Conservation (phyloP, 495 filamentous ascomycete species). For the Cercophora scortea region DNA sequence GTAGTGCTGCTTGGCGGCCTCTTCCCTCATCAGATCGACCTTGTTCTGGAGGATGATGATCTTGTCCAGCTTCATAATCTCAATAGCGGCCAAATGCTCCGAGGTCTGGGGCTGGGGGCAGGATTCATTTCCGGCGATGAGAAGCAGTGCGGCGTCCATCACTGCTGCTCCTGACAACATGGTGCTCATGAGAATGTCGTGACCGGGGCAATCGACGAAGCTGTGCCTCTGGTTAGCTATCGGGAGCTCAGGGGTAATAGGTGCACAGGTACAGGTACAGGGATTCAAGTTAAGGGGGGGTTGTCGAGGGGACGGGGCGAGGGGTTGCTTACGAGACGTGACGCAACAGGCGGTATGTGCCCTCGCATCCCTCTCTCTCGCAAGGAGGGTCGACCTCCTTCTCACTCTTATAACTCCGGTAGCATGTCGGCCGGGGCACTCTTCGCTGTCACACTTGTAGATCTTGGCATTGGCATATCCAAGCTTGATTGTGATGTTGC, state of each 20-base stretch:
- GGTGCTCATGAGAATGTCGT: conserved; percentile 99
- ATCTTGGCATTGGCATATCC: conserved; percentile 99
- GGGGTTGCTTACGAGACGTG: conserved; percentile 69
- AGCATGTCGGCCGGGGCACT: conserved; percentile 90
- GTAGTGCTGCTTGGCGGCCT: conserved; percentile 84
- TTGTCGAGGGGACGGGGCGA: neutral
- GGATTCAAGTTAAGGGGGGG: no score
- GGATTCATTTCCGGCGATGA: conserved; percentile 97
- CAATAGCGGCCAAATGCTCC: conserved; percentile 95
- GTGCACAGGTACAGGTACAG: neutral
- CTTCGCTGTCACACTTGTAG: conserved; percentile 92
- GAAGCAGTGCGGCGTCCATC: conserved; percentile 94
- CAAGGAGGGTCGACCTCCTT: conserved; percentile 95
- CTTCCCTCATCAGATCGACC: conserved; percentile 95
- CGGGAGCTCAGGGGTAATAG: neutral
- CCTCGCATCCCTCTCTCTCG: conserved; percentile 83
- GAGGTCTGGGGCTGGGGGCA: conserved; percentile 99
- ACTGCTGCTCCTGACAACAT: conserved; percentile 99
- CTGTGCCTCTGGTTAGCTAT: conserved; percentile 24
- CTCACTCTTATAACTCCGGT: conserved; percentile 94
- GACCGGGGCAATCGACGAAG: conserved; percentile 97
- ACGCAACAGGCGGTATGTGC: conserved; percentile 74
- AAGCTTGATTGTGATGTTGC: conserved; percentile 99
- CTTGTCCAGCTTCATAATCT: conserved; percentile 98
- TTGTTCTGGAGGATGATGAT: conserved; percentile 99